phyloP scores from a whole-genome alignment of 768 basidiomycete species.

The Podaxis sp. region DNA sequence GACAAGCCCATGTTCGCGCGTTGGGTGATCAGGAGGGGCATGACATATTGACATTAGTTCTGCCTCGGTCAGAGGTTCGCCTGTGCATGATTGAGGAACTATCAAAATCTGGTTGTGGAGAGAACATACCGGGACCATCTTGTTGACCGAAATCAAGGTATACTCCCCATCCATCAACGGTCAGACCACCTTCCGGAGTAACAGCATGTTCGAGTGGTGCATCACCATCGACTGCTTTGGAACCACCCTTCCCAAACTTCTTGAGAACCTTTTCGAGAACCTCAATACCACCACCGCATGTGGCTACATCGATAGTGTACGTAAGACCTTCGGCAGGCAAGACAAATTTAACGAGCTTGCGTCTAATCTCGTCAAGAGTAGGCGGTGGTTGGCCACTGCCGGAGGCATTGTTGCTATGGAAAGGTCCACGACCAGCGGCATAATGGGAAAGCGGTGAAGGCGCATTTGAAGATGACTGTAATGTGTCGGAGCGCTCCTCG shows the following conservation, averaged over 20 bases:
- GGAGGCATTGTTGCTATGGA: conserved; percentile 30
- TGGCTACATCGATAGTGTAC: conserved; percentile 76
- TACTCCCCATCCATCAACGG: conserved; percentile 89
- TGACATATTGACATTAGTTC: conserved; percentile 85
- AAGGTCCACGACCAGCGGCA: conserved; percentile 61
- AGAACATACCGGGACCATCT: conserved; percentile 49
- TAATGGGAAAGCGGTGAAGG: conserved; percentile 54
- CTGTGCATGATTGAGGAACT: conserved; percentile 35
- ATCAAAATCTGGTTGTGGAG: background rate
- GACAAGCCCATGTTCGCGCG: conserved; percentile 76
- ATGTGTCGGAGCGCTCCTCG: conserved; percentile 52
- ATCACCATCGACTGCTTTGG: conserved; percentile 49
- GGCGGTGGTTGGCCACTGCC: conserved; percentile 38
- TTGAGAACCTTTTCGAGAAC: conserved; percentile 86
- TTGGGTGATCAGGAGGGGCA: conserved; percentile 72
- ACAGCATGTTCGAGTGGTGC: conserved; percentile 1
- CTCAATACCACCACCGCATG: conserved; percentile 81
- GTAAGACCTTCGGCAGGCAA: conserved; percentile 80
- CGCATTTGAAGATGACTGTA: conserved; percentile 33
- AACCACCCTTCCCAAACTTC: conserved; percentile 76
- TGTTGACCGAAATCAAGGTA: conserved; percentile 65
- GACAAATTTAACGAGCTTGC: conserved; percentile 86
- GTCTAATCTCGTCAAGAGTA: conserved; percentile 69
- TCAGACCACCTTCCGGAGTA: conserved; percentile 61
- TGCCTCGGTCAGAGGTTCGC: conserved; percentile 74